Base-by-base conservation (phyloP, 257 asterid genomes). In the Ilex aquifolium region DNA sequence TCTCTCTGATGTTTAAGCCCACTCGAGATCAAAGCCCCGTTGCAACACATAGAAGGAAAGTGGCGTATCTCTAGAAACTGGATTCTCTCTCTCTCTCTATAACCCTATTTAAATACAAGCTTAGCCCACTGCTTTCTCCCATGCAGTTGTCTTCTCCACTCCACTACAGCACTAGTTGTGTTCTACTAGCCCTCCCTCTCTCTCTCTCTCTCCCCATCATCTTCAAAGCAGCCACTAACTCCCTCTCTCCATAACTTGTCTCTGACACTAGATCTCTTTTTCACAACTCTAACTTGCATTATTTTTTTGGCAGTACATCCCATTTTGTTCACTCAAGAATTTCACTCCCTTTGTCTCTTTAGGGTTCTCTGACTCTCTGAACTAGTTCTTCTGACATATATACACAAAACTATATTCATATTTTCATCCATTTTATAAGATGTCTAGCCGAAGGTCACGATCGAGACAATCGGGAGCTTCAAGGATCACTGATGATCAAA, bases 381-480 rank as follows among this genome's bases (percentile, higher is more conserved):
- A 10, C 52, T 10, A 3, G 3, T 46, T 14, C 1, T 21, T 21
- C 15, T 46, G 0, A 46, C n/a, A 10, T 11, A 7, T 42, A 7
- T 10, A 46, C 10, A 46, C n/a, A 10, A 0, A 46, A 3, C 14
- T 10, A 10, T 10, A 14, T 10, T 10, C 4, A 11, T 14, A 11
- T 46, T 46, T 46, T 46, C n/a, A 10, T 4, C n/a, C n/a, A 10
- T 10, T 14, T 4, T 10, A 10, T 11, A 46, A 46, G 52, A 83
- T 83, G 90, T 83, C 90, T 29, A 77, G 85, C 74, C 64, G 90
- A 69, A 80, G 87, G 62, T 78, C 87, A 55, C 44, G 83, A 71
- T 79, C 88, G 65, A 78, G 87, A n/a, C 78, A 80, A 46, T 12
- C 6, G 52, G 79, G 82, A 57, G 66, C 82, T 57, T 69, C 86